phyloP scores from a whole-genome alignment of 768 basidiomycete species.

The Dentipellis fragilis region DNA sequence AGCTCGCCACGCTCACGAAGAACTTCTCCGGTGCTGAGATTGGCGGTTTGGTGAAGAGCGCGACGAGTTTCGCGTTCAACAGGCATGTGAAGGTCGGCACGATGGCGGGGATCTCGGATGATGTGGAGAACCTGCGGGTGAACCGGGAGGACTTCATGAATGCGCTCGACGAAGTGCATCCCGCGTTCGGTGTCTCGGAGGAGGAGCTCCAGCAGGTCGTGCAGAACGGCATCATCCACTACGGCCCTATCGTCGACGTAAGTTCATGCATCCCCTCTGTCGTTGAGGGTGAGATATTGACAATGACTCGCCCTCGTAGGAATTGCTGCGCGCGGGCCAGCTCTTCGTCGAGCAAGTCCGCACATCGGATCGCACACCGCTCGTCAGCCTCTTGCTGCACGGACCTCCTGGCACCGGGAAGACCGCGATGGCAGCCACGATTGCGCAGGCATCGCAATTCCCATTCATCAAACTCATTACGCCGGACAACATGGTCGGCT shows the following conservation, averaged over 20 bases:
- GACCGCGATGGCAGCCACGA: constrained; percentile 88
- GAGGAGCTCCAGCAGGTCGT: constrained; percentile 90
- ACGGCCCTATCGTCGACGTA: constrained; percentile 65
- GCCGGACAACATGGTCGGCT: constrained; percentile 95
- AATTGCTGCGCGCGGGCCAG: constrained; percentile 75
- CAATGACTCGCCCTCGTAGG: constrained; percentile 33
- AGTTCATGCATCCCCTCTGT: constrained; percentile 20
- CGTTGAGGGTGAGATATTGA: background rate
- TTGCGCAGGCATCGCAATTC: constrained; percentile 87
- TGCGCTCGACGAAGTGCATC: constrained; percentile 89
- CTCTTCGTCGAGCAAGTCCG: constrained; percentile 93
- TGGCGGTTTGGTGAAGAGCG: constrained; percentile 91
- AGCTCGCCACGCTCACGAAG: constrained; percentile 80
- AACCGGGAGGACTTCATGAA: constrained; percentile 78
- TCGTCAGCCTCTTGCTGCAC: constrained; percentile 83
- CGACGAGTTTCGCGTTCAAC: constrained; percentile 96
- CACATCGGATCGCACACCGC: constrained; percentile 79
- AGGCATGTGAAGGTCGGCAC: constrained; percentile 97
- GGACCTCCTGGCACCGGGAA: constrained; percentile 90
- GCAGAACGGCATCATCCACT: constrained; percentile 95
- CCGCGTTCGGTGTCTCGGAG: constrained; percentile 95
- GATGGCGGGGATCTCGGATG: constrained; percentile 92
- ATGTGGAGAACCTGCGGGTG: constrained; percentile 88
- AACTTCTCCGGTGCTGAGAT: constrained; percentile 99
- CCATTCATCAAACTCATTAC: constrained; percentile 98